Base-by-base conservation (phyloP, 768 basidiomycete genomes). In the Suillus occidentalis region DNA sequence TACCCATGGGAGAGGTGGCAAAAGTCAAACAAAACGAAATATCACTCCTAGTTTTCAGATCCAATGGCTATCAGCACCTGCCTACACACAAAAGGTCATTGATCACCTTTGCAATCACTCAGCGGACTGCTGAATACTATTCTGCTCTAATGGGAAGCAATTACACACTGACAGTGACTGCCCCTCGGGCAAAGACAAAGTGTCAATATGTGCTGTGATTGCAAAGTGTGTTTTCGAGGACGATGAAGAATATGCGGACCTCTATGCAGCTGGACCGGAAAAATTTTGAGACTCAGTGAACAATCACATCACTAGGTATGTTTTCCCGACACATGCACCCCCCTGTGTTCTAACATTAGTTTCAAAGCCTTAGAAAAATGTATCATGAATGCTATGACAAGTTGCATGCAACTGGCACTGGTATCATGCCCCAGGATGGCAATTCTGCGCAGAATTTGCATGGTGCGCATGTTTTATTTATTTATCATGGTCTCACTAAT, bases 181-280 rank as follows among this genome's bases (percentile, higher is more conserved):
- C 47, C 65, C 52, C 47, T 65, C 60, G 56, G 65, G 65, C 36
- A 65, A 62, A 36, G 62, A 62, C 28, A 65, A 62, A 53, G 62
- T 61, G 22, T 53, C 61, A 7, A 34, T 65, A 6, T 10, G 43
- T 20, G 61, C 61, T 10, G 55, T 25, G 4, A 65, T 65, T 20
- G 53, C 65, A n/a, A 49, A 49, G 18, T 60, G 62, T 13, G 62
- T 65, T 20, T 62, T 62, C 37, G 42, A 56, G 49, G 8, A 40
- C 7, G 37, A 65, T 62, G 28, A 39, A 25, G 37, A 22, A 6
- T 56, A 65, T 47, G 28, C 31, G 12, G 22, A 7, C 7, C 1
- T n/a, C 20, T 62, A 65, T 62, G 60, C n/a, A 18, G 12, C 28
- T 10, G 55, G 62, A 10, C 45, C 37, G 1, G 20, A 20, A 14